Evolutionary conservation across 1,139 yeast genomes (phyloP).

Genomic region (Geotrichum siamense): DNA sequence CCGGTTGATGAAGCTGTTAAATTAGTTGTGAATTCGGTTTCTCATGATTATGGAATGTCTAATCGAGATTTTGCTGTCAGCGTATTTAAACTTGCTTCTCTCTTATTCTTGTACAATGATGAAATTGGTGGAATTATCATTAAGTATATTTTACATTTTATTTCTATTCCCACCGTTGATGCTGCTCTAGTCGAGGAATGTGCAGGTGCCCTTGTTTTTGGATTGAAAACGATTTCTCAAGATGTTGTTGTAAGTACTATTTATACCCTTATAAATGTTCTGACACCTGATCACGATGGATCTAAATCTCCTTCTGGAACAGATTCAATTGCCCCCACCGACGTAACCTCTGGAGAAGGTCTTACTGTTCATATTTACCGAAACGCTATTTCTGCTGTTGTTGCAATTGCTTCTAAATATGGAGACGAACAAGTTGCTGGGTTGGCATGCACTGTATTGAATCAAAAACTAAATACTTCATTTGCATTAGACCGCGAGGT

Average conservation of each 20-base stretch:
- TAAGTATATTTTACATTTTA: constrained; percentile 34
- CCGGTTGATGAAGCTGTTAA: constrained; percentile 32
- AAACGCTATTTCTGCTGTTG: constrained; percentile 63
- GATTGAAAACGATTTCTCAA: constrained; percentile 48
- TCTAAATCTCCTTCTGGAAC: constrained; percentile 22
- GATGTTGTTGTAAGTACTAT: constrained; percentile 83
- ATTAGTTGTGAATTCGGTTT: constrained; percentile 35
- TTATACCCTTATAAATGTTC: constrained; percentile 71
- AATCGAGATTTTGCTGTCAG: constrained; percentile 39
- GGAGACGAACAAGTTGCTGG: constrained; percentile 73
- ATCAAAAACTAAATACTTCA: constrained; percentile 62
- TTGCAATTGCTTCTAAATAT: constrained; percentile 61
- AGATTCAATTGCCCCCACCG: constrained; percentile 8
- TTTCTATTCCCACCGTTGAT: constrained; percentile 38
- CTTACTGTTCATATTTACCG: constrained; percentile 16
- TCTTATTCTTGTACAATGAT: constrained; percentile 43
- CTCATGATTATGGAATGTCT: constrained; percentile 28
- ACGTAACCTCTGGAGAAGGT: constrained; percentile 28
- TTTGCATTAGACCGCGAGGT: constrained; percentile 35
- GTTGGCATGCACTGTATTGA: constrained; percentile 70
- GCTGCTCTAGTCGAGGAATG: constrained; percentile 29
- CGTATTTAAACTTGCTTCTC: constrained; percentile 49
- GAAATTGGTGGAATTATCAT: constrained; percentile 30
- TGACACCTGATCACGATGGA: constrained; percentile 48
- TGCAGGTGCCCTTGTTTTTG: constrained; percentile 39